Conservation (phyloP, 2,329 filamentous ascomycete species). For the Aspergillus neotritici region DNA sequence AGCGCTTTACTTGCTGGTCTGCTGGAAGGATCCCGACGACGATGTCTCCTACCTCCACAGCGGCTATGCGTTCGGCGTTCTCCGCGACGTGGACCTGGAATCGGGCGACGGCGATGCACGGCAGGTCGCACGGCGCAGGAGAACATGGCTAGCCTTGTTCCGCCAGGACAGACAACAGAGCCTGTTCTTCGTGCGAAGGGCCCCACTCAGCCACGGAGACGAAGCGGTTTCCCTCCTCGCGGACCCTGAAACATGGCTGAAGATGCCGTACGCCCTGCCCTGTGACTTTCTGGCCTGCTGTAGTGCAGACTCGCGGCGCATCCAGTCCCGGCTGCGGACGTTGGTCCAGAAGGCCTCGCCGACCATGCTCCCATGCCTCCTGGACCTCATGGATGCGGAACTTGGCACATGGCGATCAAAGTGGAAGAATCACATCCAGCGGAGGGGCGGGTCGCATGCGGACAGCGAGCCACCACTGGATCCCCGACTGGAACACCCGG, state of each 20-base stretch:
- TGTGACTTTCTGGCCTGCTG: not conserved
- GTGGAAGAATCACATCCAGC: no score
- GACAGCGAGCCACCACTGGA: no score
- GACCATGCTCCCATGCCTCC: no score
- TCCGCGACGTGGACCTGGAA: constrained; percentile 1
- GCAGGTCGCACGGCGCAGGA: not conserved
- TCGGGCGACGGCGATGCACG: not conserved
- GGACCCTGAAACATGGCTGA: no score
- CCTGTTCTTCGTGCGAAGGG: constrained; percentile 3
- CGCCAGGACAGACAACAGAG: constrained; percentile 3
- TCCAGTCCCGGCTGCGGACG: no score
- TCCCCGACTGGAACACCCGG: no score
- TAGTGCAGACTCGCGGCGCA: no score
- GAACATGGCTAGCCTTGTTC: constrained; percentile 2
- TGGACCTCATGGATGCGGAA: no score
- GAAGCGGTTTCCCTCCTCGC: not conserved
- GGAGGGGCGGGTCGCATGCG: no score
- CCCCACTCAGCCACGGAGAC: not conserved
- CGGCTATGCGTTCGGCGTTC: constrained; percentile 1
- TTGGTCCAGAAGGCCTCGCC: no score
- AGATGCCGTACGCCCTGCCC: no score
- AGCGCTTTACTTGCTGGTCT: constrained; percentile 3
- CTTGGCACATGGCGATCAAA: no score
- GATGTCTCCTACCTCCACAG: constrained; percentile 6
- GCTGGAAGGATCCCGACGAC: constrained; percentile 5